Base-by-base conservation (phyloP, 1,284 basidiomycete genomes). In the Vanrija humicola region DNA sequence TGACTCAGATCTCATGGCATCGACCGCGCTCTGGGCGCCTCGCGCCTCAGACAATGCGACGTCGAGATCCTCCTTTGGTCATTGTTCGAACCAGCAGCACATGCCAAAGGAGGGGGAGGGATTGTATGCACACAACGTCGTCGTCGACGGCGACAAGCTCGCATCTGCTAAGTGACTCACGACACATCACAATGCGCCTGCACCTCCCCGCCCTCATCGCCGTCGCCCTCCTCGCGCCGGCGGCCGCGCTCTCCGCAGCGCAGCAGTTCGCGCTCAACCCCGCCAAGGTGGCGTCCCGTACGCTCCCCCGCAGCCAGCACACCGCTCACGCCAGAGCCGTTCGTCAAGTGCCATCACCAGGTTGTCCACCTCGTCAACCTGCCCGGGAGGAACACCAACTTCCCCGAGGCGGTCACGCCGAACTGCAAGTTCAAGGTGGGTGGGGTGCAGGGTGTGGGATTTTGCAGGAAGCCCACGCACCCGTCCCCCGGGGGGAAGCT, bases 391-490 rank as follows among this genome's bases (percentile, higher is more conserved):
- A 21, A 46, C 34, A 44, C 23, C 8, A 54, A 61, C 45, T 62
- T 59, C 38, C 15, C 34, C 1, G 7, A 28, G 9, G 62, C 58
- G 42, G 63, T 71, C 39, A 57, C 52, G 3, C 19, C 47, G 14
- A 73, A 71, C 50, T 73, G 71, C 52, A 10, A 46, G 28, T 40
- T 52, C n/a, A 48, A 55, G 7, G 70, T 70, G 52, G 48, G 68
- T 67, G 15, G 12, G 26, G 26, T 26, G 26, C 5, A 5, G 26
- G 26, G 26, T n/a, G n/a, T n/a, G n/a, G n/a, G n/a, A n/a, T n/a
- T n/a, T n/a, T n/a, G n/a, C n/a, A n/a, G n/a, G n/a, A n/a, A n/a
- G n/a, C n/a, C n/a, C n/a, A n/a, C n/a, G n/a, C n/a, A n/a, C n/a
- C n/a, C n/a, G n/a, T n/a, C n/a, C n/a, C n/a, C n/a, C n/a, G n/a